Evolutionary conservation across 495 filamentous ascomycete species (phyloP).

Genomic region (Podospora conica): DNA sequence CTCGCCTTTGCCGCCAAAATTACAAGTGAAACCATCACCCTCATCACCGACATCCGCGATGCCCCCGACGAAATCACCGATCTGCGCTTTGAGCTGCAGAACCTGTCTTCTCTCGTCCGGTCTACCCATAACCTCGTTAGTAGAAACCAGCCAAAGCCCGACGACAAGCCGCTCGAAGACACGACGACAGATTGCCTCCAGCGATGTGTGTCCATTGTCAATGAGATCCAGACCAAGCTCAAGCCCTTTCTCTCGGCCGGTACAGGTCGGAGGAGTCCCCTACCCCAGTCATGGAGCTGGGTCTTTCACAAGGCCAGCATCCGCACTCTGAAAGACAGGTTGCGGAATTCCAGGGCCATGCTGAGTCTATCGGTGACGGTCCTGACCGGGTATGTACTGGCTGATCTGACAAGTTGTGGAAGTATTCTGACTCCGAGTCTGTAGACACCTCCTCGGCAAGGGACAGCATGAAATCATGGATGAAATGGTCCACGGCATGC

Average conservation of each 20-base stretch:
- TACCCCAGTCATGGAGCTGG: conserved; percentile 13
- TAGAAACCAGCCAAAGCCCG: conserved; percentile 9
- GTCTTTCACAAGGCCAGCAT: conserved; percentile 15
- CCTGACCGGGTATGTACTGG: conserved; percentile 12
- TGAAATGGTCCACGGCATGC: conserved; percentile 13
- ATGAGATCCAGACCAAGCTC: conserved; percentile 8
- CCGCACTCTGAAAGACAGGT: conserved; percentile 10
- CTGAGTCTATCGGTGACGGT: conserved; percentile 14
- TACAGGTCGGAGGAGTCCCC: conserved; percentile 9
- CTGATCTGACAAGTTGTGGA: not conserved
- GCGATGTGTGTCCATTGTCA: conserved; percentile 12
- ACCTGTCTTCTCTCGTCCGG: conserved; percentile 12
- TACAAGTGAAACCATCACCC: conserved; percentile 11
- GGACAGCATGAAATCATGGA: conserved; percentile 19
- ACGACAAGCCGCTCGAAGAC: conserved; percentile 7
- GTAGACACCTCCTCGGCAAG: conserved; percentile 18
- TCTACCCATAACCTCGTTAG: conserved; percentile 11
- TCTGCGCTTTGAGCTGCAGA: conserved; percentile 17
- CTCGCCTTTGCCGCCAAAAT: conserved; percentile 17
- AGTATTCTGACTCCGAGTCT: not conserved
- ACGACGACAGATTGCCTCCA: conserved; percentile 14
- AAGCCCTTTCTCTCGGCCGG: not conserved
- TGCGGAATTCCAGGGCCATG: conserved; percentile 19
- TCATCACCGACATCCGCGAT: conserved; percentile 14
- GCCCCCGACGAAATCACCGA: conserved; percentile 18